Base-by-base conservation (phyloP, 2,329 filamentous ascomycete genomes). In the Westerdykella sp. region DNA sequence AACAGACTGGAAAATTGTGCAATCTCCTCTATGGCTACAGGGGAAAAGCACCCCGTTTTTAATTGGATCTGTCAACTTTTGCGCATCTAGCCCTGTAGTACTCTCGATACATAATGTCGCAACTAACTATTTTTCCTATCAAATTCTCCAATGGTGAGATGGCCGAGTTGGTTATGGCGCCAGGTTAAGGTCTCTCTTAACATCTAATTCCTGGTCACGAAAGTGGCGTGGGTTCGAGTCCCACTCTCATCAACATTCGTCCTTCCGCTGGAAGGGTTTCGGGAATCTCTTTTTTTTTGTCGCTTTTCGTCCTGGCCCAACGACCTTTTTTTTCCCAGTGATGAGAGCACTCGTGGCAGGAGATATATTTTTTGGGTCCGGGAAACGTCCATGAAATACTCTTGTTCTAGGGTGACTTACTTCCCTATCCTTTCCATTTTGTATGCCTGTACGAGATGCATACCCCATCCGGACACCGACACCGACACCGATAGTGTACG, bases 171-270 rank as follows among this genome's bases (percentile, higher is more conserved):
- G 56, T 59, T 59, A 59, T 59, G 56, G 56, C 56, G 56, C 56
- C 54, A 60, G 56, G 56, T 59, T 59, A 59, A 57, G 56, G 56
- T 54, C 18, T 22, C 44, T 41, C 41, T 58, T 45, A 46, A 44
- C 46, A 49, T 43, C 36, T 41, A 44, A 41, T 59, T 62, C 59
- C 62, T 65, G 59, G 60, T 65, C 59, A 62, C 58, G 62, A 61
- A 63, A 64, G 57, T 63, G 59, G 62, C 63, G 63, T 62, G 63
- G 60, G 63, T 65, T 65, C 61, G 56, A 65, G 61, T 66, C 63
- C 60, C 61, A 62, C 60, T 65, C 62, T 64, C 60, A 62, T 66
- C 63, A 66, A 41, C 45, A 60, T 63, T 63, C 55, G 58, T 65
- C 56, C 21, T n/a, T 14, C 18, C 21, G 7, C 9, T 4, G 21